phyloP scores from a whole-genome alignment of 1,139 yeast genomes.

The Suhomyces wounanorum region DNA sequence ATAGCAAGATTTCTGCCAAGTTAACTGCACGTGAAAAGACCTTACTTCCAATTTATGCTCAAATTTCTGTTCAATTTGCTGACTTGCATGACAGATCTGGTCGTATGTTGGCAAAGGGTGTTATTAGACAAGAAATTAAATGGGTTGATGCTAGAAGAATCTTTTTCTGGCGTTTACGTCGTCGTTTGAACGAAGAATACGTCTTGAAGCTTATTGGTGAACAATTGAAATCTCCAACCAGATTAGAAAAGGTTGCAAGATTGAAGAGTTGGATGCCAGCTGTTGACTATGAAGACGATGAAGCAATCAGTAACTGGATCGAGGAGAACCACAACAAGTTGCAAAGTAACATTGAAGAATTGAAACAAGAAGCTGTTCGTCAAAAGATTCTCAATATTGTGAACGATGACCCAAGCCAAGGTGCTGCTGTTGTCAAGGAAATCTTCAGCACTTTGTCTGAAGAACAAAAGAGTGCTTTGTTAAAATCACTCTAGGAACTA shows the following conservation, averaged over 20 bases:
- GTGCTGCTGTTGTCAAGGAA: slow-evolving; percentile 61
- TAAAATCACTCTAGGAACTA: slow-evolving; percentile 30
- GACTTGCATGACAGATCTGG: slow-evolving; percentile 97
- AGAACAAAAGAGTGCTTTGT: slow-evolving; percentile 58
- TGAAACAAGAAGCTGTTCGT: slow-evolving; percentile 66
- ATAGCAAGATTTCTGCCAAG: slow-evolving; percentile 62
- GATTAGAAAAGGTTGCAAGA: slow-evolving; percentile 83
- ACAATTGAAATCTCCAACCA: slow-evolving; percentile 59
- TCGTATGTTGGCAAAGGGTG: slow-evolving; percentile 95
- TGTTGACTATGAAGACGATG: slow-evolving; percentile 71
- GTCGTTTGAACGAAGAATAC: slow-evolving; percentile 93
- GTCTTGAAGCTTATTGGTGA: slow-evolving; percentile 73
- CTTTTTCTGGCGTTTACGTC: slow-evolving; percentile 98
- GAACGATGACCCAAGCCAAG: slow-evolving; percentile 55
- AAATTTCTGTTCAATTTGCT: slow-evolving; percentile 93
- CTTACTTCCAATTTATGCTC: slow-evolving; percentile 85
- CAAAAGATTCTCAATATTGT: slow-evolving; percentile 62
- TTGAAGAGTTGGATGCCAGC: slow-evolving; percentile 86
- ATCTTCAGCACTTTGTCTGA: slow-evolving; percentile 59
- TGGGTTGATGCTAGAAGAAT: slow-evolving; percentile 90
- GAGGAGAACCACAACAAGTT: slow-evolving; percentile 73
- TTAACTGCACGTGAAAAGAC: slow-evolving; percentile 76
- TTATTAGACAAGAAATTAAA: slow-evolving; percentile 78
- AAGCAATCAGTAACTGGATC: slow-evolving; percentile 81
- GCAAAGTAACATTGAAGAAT: slow-evolving; percentile 60